Evolutionary conservation across 2,329 filamentous ascomycete species (phyloP), one percentile per base, ranked within the genome.

Genomic region (Aspergillus unguis): DNA sequence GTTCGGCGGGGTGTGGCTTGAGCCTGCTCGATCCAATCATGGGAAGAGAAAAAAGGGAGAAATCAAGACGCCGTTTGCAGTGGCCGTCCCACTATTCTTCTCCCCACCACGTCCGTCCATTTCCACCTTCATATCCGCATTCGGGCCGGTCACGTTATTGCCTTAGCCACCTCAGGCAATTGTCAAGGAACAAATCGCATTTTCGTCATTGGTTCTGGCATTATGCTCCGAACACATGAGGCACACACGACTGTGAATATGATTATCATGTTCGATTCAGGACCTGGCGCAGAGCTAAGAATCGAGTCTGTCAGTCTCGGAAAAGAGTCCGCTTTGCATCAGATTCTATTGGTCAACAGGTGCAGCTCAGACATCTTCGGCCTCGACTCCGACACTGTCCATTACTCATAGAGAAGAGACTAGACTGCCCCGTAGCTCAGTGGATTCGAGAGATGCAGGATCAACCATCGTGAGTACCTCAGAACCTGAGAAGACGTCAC

Each of bases 61-160:
- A 46, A 42, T 31, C 28, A 44, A 43, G 46, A 46, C 51, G 54
- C 52, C 49, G 54, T 54, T 55, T 44, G 50, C 50, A 54, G 38
- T 35, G 17, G 17, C 36, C 23, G 36, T 37, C 17, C 36, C 36
- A 38, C 36, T n/a, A n/a, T 38, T 40, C 47, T 7, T 23, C 26
- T 9, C 27, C 50, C 40, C 40, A 29, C 50, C 37, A 37, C 44
- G 25, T 27, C 44, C 9, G 5, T 17, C 10, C 9, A n/a, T 11
- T 17, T 36, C 44, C 44, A 33, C 33, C 48, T 48, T 33, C 50
- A 49, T 48, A 32, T 31, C 55, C 45, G 45, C 27, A 42, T 47
- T 64, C 61, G 62, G 62, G 57, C 62, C 61, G 61, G 61, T 64
- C 62, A 64, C 61, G 62, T 63, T 62, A 62, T 54, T 54, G 23